Evolutionary conservation across 257 asterid species (phyloP).

Genomic region (Fraxinus excelsior): DNA sequence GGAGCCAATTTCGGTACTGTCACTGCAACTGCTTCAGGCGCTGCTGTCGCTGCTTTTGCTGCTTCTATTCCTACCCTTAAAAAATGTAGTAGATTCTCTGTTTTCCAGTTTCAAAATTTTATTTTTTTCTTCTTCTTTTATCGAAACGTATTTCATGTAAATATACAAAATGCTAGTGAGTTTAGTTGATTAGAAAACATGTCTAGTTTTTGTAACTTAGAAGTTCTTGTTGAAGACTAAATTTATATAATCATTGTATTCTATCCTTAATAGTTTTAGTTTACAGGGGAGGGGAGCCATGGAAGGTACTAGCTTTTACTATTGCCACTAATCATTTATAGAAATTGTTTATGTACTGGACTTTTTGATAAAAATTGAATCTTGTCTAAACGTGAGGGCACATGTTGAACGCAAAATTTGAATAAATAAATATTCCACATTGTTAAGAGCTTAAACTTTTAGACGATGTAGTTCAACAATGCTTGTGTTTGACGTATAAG

Average conservation of each 20-base stretch:
- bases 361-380: too few species aligned
- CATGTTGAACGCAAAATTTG: too few species aligned
- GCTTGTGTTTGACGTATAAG: too few species aligned
- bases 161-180: too few species aligned
- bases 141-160: neutral
- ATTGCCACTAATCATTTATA: neutral
- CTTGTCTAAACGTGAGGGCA: too few species aligned
- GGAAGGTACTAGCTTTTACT: neutral
- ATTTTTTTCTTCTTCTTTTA: neutral
- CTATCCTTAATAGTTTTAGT: too few species aligned
- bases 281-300: neutral
- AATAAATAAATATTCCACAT: too few species aligned
- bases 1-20: constrained; percentile 8
- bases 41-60: constrained; percentile 31
- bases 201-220: neutral
- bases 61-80: constrained; percentile 23
- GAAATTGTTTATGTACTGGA: too few species aligned
- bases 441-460: too few species aligned
- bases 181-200: neutral
- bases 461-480: too few species aligned
- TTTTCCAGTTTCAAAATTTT: neutral
- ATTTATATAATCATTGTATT: too few species aligned
- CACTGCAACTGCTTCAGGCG: constrained; percentile 30
- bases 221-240: too few species aligned
- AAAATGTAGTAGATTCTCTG: neutral